Percentiles rank a stretch among this genome's conserved stretches.
Conservation (phyloP, 2,329 filamentous ascomycete genomes). For the Dothistroma pini region DNA sequence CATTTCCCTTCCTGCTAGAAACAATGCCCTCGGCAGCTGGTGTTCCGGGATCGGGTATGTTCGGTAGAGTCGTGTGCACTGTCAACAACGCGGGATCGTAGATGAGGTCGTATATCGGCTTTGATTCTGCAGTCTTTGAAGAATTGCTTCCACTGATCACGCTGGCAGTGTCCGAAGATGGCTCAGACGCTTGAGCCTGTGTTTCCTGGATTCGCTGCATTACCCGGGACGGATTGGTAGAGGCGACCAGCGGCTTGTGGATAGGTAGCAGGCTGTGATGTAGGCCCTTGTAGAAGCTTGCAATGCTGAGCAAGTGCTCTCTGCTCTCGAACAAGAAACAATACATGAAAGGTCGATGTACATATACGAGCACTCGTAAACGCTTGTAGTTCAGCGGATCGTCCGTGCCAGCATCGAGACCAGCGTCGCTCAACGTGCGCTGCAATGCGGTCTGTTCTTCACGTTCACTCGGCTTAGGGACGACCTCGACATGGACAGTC, state of each 20-base stretch:
- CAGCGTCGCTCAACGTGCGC: constrained; percentile 20
- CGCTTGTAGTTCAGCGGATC: constrained; percentile 27
- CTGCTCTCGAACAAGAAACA: constrained; percentile 66
- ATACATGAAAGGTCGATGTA: constrained; percentile 71
- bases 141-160: constrained; percentile 32
- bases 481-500: constrained; percentile 60
- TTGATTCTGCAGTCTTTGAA: constrained; percentile 15
- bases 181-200: constrained; percentile 18
- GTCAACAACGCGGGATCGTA: constrained; percentile 58
- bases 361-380: constrained; percentile 68
- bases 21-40: constrained; percentile 39
- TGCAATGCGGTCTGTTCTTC: constrained; percentile 15
- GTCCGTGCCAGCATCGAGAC: constrained; percentile 10
- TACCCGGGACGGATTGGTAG: constrained; percentile 42
- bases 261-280: constrained; percentile 51
- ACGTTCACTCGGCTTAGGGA: constrained; percentile 4
- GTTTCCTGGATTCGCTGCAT: constrained; percentile 39
- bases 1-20: constrained; percentile 14
- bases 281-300: constrained; percentile 47
- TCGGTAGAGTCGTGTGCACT: constrained; percentile 59
- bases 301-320: constrained; percentile 52
- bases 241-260: constrained; percentile 43
- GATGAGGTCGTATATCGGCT: constrained; percentile 57
- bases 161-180: constrained; percentile 32
- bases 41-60: constrained; percentile 56